Conservation (phyloP, 768 basidiomycete genomes). For the Leucocoprinus birnbaumii region DNA sequence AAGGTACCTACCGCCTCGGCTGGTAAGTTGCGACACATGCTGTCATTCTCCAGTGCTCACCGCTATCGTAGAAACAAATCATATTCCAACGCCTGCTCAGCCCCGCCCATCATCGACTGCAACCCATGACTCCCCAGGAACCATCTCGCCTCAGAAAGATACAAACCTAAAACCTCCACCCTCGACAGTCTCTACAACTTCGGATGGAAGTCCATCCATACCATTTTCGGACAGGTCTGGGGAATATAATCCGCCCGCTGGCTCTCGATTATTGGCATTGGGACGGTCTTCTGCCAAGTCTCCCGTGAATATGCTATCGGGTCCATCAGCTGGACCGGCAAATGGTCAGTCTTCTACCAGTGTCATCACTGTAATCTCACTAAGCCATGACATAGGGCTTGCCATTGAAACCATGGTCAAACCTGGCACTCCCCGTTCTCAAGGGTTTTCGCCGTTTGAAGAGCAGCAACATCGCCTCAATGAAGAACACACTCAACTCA, state of each 20-base stretch:
- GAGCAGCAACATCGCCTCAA: constrained; percentile 30
- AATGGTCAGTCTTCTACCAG: background rate
- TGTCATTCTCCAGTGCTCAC: background rate
- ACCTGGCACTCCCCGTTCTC: constrained; percentile 6
- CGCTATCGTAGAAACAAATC: background rate
- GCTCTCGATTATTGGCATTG: constrained; percentile 49
- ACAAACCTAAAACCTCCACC: background rate
- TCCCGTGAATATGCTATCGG: constrained; percentile 11
- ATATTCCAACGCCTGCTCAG: background rate
- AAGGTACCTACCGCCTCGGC: background rate
- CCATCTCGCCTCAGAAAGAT: background rate
- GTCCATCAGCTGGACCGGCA: background rate
- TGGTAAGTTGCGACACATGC: background rate
- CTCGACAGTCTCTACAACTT: constrained; percentile 14
- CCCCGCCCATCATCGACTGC: background rate
- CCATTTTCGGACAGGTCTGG: constrained; percentile 21
- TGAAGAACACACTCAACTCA: constrained; percentile 12
- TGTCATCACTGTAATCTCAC: no score
- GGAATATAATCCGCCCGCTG: constrained; percentile 44
- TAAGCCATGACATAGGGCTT: background rate
- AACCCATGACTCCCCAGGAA: background rate
- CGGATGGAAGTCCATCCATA: constrained; percentile 1
- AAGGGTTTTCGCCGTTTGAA: constrained; percentile 57
- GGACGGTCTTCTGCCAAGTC: constrained; percentile 33
- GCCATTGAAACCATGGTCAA: constrained; percentile 4